A percentile compares a stretch with the other conserved stretches of the same genome.
These are phyloP conservation scores for Suillus plorans DNA, from an alignment of 768 basidiomycete genomes.

Conservation along the genomic window DNA sequence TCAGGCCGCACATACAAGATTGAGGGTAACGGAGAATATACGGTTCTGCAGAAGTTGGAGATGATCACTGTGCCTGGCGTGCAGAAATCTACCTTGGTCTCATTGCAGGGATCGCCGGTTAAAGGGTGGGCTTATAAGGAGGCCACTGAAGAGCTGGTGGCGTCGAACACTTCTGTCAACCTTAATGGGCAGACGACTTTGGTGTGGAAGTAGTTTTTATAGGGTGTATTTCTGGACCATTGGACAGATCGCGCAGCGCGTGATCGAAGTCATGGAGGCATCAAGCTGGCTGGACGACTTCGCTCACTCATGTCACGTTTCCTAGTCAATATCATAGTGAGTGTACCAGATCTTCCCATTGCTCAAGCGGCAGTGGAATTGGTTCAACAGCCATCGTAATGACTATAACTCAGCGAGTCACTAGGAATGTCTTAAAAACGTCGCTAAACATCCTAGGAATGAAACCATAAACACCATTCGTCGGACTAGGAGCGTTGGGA, in stretches of 20 bases:
- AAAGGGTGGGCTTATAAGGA: conserved; percentile 38
- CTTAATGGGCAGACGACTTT: conserved; percentile 41
- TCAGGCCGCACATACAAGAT: conserved; percentile 41
- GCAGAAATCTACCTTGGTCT: conserved; percentile 39
- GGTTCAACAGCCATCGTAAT: background rate
- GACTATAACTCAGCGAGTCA: background rate
- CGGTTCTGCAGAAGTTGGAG: conserved; percentile 45
- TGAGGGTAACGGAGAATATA: conserved; percentile 30
- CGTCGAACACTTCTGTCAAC: conserved; percentile 37
- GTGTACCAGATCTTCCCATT: background rate
- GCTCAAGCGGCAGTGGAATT: background rate
- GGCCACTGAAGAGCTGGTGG: conserved; percentile 41
- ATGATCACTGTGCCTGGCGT: conserved; percentile 62
- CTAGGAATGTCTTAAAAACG: too few species aligned
- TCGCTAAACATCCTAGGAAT: too few species aligned
- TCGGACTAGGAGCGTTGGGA: too few species aligned
- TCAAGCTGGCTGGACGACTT: background rate
- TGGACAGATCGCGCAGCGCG: background rate
- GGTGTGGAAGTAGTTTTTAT: conserved; percentile 29
- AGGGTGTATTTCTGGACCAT: background rate
- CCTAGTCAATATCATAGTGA: background rate
- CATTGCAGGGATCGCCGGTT: conserved; percentile 35
- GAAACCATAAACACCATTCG: too few species aligned
- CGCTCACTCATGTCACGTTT: background rate
- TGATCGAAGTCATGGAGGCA: background rate